phyloP scores from a whole-genome alignment of 345 rosid species.

The Eucalyptus pauciflora region DNA sequence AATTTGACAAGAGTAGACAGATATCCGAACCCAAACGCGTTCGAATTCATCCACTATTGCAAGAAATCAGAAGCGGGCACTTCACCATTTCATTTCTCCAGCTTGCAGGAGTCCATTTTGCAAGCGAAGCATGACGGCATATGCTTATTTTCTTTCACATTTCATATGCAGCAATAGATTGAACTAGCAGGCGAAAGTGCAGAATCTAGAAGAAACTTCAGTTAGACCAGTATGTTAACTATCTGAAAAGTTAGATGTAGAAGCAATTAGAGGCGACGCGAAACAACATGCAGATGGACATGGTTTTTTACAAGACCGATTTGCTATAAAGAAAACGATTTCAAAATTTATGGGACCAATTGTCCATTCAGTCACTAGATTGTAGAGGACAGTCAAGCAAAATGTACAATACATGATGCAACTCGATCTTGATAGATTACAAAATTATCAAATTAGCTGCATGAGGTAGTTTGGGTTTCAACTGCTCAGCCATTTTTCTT shows the following conservation, averaged over 20 bases:
- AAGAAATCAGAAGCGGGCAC: not conserved
- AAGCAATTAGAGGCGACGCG: not conserved
- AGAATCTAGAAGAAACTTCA: not conserved
- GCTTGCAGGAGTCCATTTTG: not conserved
- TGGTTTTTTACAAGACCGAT: not conserved
- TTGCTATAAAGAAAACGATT: not conserved
- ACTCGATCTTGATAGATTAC: not conserved
- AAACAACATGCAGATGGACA: not conserved
- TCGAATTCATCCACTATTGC: not conserved
- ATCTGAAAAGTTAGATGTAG: not conserved
- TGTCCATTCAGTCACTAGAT: not conserved
- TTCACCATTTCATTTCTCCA: not conserved
- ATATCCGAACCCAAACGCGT: not conserved
- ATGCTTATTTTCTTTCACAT: not conserved
- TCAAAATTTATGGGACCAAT: not conserved
- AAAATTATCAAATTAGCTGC: not conserved
- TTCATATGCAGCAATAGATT: not conserved
- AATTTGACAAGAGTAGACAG: not conserved
- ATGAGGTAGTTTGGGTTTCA: not conserved
- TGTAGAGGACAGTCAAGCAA: not conserved
- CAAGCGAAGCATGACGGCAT: not conserved
- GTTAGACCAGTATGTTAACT: not conserved
- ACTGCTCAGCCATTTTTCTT: not conserved
- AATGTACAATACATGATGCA: not conserved
- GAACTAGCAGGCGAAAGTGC: not conserved